Base-by-base conservation (phyloP, 108 stramenopile species). In the Poteriospumella lacustris region DNA sequence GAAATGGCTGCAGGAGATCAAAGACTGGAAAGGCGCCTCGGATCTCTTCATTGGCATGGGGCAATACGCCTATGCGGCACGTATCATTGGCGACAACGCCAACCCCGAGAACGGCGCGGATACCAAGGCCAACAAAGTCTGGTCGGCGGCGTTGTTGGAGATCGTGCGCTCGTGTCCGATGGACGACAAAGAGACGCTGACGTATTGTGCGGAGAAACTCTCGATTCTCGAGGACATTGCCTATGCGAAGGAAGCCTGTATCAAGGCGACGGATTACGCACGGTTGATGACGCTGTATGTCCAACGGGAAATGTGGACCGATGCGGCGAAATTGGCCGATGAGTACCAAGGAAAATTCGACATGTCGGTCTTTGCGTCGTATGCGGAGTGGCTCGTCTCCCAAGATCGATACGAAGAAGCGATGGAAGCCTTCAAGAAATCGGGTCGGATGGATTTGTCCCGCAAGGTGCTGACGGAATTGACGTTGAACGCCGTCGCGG, bases 371-470 rank as follows among this genome's bases (percentile, higher is more conserved):
- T 88, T 85, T 42, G 39, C 89, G 28, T 84, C 88, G 28, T 89
- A 87, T 60, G 89, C 89, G 1, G 60, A 88, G 59, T 87, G 87
- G 87, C 87, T 90, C 43, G 82, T 85, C 0, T 77, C 79, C 68
- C 76, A 89, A 59, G 89, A 87, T 56, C 77, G 86, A 24, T 89
- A 86, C 44, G 83, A 85, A 58, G 84, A 87, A 56, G 87, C 89
- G 0, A 80, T 89, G 1, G 83, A 84, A 5, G 86, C 88, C 40
- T 90, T 83, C 67, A 62, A 59, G 0, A 81, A 86, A 81, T 76
- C 79, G 24, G 85, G 88, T 19, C 79, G 86, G 42, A 69, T 70
- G n/a, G 88, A 87, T 26, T 34, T 82, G 44, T 81, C 84, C 60
- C 38, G 41, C 24, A 62, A 64, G 42, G 67, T 88, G 68, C 82